phyloP scores from a whole-genome alignment of 2,329 filamentous ascomycete species.

The Diaporthe vaccinii region DNA sequence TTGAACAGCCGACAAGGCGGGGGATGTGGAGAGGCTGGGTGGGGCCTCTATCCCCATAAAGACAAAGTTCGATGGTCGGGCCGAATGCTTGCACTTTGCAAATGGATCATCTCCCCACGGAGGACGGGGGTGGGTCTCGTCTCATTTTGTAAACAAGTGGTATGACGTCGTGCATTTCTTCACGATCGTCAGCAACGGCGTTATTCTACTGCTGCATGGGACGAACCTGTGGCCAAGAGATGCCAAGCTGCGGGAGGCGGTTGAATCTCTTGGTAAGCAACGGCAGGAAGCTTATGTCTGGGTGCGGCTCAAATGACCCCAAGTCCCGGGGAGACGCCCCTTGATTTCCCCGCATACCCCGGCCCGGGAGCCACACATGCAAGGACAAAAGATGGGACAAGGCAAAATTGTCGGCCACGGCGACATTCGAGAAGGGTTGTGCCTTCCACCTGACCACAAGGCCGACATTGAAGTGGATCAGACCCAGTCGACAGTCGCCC shows the following conservation, averaged over 20 bases:
- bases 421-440: neutral
- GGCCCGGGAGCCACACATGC: neutral
- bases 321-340: neutral
- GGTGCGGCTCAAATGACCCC: neutral
- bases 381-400: neutral
- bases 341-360: too few species aligned
- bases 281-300: neutral
- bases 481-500: conserved; percentile 33
- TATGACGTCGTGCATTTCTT: conserved; percentile 25
- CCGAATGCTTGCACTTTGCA: conserved; percentile 25
- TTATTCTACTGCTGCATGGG: neutral
- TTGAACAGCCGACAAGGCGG: conserved; percentile 2
- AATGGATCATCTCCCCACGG: conserved; percentile 19
- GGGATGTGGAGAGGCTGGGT: neutral
- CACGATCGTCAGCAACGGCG: neutral
- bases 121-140: conserved; percentile 22
- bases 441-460: conserved; percentile 17
- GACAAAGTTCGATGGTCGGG: conserved; percentile 23
- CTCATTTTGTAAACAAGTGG: neutral
- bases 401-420: neutral
- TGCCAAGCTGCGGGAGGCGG: conserved; percentile 7
- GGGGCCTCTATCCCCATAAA: neutral
- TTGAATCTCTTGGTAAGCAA: conserved; percentile 1
- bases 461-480: neutral
- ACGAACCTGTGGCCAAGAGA: neutral